A percentile compares a stretch with the other conserved stretches of the same genome.
Evolutionary conservation across 2,329 filamentous ascomycete species (phyloP).

Genomic region (Aspergillus transmontanensis): DNA sequence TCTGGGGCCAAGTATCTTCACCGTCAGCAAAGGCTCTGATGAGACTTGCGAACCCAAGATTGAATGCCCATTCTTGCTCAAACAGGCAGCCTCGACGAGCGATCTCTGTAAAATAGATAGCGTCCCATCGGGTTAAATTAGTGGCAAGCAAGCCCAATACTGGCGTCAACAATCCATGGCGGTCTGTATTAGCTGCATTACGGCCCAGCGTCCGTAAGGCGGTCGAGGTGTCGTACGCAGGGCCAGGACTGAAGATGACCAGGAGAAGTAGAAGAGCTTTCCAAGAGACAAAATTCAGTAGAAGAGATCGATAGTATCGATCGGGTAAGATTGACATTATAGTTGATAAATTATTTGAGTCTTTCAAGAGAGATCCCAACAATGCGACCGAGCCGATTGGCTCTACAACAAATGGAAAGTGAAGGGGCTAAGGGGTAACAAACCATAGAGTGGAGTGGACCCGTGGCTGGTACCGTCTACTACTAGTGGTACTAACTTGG

Average conservation of each 20-base stretch:
- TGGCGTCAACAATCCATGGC: not conserved
- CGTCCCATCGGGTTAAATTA: slow-evolving; percentile 12
- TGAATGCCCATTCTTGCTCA: slow-evolving; percentile 17
- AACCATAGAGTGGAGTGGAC: no score
- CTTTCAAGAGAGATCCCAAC: not conserved
- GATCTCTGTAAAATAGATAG: slow-evolving; percentile 11
- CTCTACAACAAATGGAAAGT: not conserved
- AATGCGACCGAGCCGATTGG: not conserved
- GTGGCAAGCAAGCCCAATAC: not conserved
- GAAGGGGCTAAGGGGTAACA: not conserved
- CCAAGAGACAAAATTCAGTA: slow-evolving; percentile 2
- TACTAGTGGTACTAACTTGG: not conserved
- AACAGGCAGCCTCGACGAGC: slow-evolving; percentile 10
- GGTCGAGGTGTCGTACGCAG: slow-evolving; percentile 14
- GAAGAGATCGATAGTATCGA: slow-evolving; percentile 2
- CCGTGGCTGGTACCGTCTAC: no score
- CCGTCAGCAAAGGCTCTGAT: slow-evolving; percentile 2
- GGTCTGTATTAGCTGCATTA: not conserved
- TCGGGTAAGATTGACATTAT: not conserved
- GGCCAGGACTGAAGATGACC: slow-evolving; percentile 3
- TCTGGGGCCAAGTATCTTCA: not conserved
- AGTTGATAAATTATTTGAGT: not conserved
- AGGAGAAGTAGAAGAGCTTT: slow-evolving; percentile 8
- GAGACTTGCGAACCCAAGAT: not conserved
- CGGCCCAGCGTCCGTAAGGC: not conserved